These are phyloP conservation scores for Plasmodium malariae DNA, from an alignment of 169 alveolate genomes.

Conservation along the genomic window DNA sequence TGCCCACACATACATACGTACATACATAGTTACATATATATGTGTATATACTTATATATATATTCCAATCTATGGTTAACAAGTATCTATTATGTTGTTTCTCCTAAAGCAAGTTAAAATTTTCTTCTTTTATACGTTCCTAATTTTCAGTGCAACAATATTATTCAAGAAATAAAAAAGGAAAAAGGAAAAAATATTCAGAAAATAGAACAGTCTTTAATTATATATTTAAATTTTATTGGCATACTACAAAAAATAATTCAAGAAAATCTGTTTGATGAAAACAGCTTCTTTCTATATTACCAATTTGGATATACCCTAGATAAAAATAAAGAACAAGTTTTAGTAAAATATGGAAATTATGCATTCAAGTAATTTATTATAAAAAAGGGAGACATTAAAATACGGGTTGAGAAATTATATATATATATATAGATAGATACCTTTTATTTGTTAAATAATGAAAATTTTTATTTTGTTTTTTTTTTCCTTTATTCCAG, in stretches of 20 bases:
- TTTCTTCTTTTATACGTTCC: not conserved
- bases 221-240: conserved; percentile 53
- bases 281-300: conserved; percentile 35
- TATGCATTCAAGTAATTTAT: conserved; percentile 46
- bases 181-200: conserved; percentile 26
- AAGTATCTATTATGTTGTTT: not conserved
- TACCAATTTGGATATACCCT: conserved; percentile 57
- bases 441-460: not conserved
- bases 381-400: not conserved
- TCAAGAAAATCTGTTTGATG: conserved; percentile 71
- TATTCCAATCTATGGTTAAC: not conserved
- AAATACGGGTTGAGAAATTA: not conserved
- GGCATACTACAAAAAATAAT: conserved; percentile 36
- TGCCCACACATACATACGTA: too few relatives aligned
- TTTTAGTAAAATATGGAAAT: conserved; percentile 61
- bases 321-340: conserved; percentile 56
- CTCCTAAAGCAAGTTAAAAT: not conserved
- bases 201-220: conserved; percentile 64
- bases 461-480: not conserved
- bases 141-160: conserved; percentile 44
- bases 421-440: not conserved
- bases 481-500: not conserved
- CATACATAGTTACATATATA: not conserved
- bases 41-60: not conserved
- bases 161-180: conserved; percentile 44